Conservation (phyloP, 129 eudicot genomes). For the Escallonia herrerae region DNA sequence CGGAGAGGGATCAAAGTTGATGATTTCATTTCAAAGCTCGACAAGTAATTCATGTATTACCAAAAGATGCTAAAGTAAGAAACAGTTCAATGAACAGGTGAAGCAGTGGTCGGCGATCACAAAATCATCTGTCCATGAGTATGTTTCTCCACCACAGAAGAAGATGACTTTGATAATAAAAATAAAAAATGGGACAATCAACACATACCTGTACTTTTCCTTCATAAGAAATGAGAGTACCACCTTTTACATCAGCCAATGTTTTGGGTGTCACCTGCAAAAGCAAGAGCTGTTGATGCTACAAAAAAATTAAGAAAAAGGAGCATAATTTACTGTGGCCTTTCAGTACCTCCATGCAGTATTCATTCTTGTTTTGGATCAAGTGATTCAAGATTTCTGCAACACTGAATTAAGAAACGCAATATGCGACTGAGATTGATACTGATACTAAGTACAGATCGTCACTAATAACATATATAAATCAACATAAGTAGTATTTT, state of each 20-base stretch:
- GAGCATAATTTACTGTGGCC: not conserved
- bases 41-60: too few species aligned
- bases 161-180: too few species aligned
- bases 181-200: not conserved
- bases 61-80: too few species aligned
- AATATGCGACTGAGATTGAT: constrained; percentile 1
- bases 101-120: too few species aligned
- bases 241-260: constrained; percentile 99
- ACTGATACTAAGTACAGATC: not conserved
- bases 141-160: too few species aligned
- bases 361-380: constrained; percentile 89
- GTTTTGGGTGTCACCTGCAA: constrained; percentile 98
- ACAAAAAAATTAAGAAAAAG: not conserved
- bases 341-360: constrained; percentile 93
- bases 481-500: too few species aligned
- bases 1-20: too few species aligned
- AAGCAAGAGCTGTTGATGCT: constrained; percentile 15
- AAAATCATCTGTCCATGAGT: too few species aligned
- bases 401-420: constrained; percentile 41
- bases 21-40: too few species aligned
- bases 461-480: not conserved
- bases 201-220: constrained; percentile 95
- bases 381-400: constrained; percentile 87
- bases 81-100: too few species aligned
- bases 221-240: constrained; percentile 87